Conservation (phyloP, 2,329 filamentous ascomycete species). For the Neonectria magnoliae region DNA sequence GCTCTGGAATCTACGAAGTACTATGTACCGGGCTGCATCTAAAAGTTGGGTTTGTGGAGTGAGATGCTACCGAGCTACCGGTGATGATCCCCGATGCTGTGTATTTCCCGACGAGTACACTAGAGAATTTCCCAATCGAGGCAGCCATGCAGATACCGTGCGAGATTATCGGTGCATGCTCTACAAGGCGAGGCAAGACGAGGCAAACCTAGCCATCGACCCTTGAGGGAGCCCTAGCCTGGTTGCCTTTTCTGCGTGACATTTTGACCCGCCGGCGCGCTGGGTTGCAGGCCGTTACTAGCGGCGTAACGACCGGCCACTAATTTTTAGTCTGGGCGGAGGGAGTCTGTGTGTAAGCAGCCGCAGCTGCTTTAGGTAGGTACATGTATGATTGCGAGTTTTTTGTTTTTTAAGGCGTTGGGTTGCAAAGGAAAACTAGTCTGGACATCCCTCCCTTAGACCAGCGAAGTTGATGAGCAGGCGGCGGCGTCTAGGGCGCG, state of each 20-base stretch:
- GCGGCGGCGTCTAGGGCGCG: not conserved
- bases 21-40: not conserved
- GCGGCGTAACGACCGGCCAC: conserved; percentile 7
- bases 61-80: not conserved
- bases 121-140: conserved; percentile 11
- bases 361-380: not conserved
- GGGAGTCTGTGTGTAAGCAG: not conserved
- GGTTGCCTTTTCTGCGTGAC: conserved; percentile 12
- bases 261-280: conserved; percentile 4
- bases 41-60: not conserved
- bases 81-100: not conserved
- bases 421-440: not conserved
- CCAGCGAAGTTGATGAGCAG: not conserved
- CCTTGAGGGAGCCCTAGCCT: not conserved
- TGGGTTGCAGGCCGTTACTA: conserved; percentile 19
- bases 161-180: conserved; percentile 9
- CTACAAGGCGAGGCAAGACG: not conserved
- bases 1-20: not conserved
- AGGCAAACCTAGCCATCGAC: not conserved
- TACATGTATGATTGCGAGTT: conserved; percentile 16
- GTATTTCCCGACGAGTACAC: not conserved
- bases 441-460: not conserved
- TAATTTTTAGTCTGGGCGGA: conserved; percentile 10
- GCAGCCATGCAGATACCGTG: conserved; percentile 11
- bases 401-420: not conserved